Conservation (phyloP, 164 flowering plant genomes). For the Brasenia schreberi region DNA sequence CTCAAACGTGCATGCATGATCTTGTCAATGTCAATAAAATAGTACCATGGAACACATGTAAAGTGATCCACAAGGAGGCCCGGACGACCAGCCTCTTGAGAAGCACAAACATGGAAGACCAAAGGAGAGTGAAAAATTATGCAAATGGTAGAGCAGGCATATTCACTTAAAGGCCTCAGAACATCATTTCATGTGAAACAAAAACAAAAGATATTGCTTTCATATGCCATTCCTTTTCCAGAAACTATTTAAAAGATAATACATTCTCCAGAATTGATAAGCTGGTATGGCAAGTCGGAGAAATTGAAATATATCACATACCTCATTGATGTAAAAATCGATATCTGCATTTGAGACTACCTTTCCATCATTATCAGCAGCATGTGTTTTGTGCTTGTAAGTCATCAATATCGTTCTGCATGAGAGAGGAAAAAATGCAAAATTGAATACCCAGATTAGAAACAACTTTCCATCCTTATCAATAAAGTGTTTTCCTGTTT, state of each 20-base stretch:
- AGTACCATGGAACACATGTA: not conserved
- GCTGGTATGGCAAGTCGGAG: not conserved
- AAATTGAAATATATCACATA: slow-evolving; percentile 17
- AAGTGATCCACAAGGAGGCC: too few species aligned
- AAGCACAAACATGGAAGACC: too few species aligned
- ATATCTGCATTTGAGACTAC: slow-evolving; percentile 77
- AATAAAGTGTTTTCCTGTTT: too few species aligned
- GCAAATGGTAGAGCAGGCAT: too few species aligned
- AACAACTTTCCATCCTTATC: not conserved
- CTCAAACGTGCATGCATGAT: not conserved
- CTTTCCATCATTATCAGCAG: slow-evolving; percentile 69
- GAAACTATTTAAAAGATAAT: not conserved
- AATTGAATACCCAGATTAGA: not conserved
- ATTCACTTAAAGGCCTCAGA: not conserved
- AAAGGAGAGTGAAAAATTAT: too few species aligned
- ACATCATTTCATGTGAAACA: not conserved
- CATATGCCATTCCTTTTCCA: not conserved
- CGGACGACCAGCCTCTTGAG: too few species aligned
- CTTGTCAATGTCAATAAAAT: not conserved
- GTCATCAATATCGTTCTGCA: slow-evolving; percentile 93
- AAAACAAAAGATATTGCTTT: not conserved
- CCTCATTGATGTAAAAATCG: slow-evolving; percentile 84
- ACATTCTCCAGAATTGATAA: not conserved
- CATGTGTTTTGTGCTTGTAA: slow-evolving; percentile 93
- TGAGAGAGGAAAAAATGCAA: slow-evolving; percentile 1